Base-by-base conservation (phyloP, 495 filamentous ascomycete species). In the Lophiostoma macrostomum region DNA sequence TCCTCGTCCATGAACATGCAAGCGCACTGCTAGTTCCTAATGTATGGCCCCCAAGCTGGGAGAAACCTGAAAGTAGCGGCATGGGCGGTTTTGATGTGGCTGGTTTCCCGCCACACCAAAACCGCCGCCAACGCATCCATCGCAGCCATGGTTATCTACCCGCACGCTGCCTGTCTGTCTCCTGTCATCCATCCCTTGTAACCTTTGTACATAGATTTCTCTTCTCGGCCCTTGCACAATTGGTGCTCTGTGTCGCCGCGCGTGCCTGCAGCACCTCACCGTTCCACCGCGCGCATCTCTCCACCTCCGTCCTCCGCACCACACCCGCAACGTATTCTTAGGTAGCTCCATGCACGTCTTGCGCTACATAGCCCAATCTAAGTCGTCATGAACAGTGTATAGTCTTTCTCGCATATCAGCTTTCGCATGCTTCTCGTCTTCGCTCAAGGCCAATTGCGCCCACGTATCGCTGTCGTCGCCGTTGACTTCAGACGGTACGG, bases 251-350 rank as follows among this genome's bases (percentile, higher is more conserved):
- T 23, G 31, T 50, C 27, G 4, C 20, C 5, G 25, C 18, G 8
- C 34, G 4, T 24, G 22, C 27, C 42, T 34, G 28, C 27, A 11
- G 30, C 34, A 25, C 20, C n/a, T 36, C 50, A 46, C 3, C 16
- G n/a, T 18, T 18, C 35, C 29, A 7, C 50, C 5, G 30, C 37
- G 37, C 51, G 29, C 42, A 38, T 53, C 22, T 24, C 39, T 6
- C 45, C 46, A 22, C 47, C 34, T 44, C 38, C 19, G 35, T 34
- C 50, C 43, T 52, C 48, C 54, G 30, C 28, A 14, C 11, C 53
- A 29, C 39, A 27, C 46, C 38, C 45, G 37, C 45, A n/a, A n/a
- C n/a, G 2, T 38, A 23, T 14, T 18, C 22, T 14, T 56, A 42
- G 35, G 36, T 41, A 42, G 35, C 43, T 35, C 13, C 53, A 41